phyloP scores from a whole-genome alignment of 106 monocot genomes.

The Triglochin maritima region DNA sequence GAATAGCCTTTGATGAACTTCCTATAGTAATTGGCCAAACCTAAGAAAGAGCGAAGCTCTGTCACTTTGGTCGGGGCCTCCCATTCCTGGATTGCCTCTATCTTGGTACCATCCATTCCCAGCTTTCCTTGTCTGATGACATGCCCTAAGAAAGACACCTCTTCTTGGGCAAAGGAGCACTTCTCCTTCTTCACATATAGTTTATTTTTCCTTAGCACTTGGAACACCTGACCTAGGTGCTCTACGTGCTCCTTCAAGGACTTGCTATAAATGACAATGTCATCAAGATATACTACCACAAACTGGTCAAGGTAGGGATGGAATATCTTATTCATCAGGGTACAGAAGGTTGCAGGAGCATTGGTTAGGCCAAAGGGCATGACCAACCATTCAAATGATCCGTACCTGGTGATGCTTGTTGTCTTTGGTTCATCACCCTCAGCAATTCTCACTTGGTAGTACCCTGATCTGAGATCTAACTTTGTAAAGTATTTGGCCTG shows the following conservation, averaged over 20 bases:
- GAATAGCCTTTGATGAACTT: slow-evolving; percentile 8
- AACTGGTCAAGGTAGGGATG: neutral
- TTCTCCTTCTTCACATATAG: too few relatives aligned
- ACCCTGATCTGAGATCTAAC: too few relatives aligned
- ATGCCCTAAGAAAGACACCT: neutral
- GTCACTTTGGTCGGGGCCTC: neutral
- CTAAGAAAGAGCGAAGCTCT: neutral
- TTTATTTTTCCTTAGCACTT: too few relatives aligned
- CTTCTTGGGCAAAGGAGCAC: neutral
- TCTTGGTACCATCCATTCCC: neutral
- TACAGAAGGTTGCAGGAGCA: neutral
- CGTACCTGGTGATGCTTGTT: neutral
- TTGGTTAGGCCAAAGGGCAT: neutral
- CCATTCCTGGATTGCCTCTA: neutral
- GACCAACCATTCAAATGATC: neutral
- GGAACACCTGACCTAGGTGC: too few relatives aligned
- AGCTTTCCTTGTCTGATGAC: neutral
- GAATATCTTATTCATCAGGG: slow-evolving; percentile 1
- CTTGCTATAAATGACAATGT: neutral
- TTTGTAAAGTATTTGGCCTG: too few relatives aligned
- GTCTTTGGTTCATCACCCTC: neutral
- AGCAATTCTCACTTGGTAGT: neutral
- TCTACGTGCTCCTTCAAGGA: neutral
- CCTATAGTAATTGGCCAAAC: neutral
- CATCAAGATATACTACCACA: neutral